These are phyloP conservation scores for Cyclocybe cylindracea DNA, from an alignment of 768 basidiomycete species.

Conservation along the genomic window DNA sequence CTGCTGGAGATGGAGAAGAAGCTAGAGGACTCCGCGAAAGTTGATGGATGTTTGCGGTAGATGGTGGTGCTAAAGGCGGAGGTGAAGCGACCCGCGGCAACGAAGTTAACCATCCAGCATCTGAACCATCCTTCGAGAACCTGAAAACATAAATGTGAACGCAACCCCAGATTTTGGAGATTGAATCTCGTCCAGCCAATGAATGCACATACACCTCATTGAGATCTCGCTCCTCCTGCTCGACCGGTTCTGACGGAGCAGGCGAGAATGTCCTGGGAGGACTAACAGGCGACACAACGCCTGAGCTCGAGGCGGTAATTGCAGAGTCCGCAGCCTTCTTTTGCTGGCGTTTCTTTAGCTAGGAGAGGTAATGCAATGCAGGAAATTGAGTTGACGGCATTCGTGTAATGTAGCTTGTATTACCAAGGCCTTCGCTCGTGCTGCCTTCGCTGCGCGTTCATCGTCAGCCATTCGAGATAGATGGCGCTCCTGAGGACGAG, in stretches of 20 bases:
- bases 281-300: constrained; percentile 39
- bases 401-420: constrained; percentile 15
- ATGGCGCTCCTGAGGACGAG: not conserved
- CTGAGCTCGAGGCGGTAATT: constrained; percentile 26
- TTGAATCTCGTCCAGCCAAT: not conserved
- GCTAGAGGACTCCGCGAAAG: constrained; percentile 10
- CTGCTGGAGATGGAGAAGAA: constrained; percentile 19
- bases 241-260: constrained; percentile 42
- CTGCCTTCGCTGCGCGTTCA: constrained; percentile 80
- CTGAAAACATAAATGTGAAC: constrained; percentile 19
- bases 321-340: constrained; percentile 57
- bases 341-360: constrained; percentile 84
- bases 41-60: constrained; percentile 3
- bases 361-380: constrained; percentile 2
- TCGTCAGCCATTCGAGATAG: constrained; percentile 59
- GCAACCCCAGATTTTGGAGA: not conserved
- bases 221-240: constrained; percentile 52
- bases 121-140: constrained; percentile 49
- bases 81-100: constrained; percentile 48
- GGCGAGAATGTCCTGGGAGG: constrained; percentile 50
- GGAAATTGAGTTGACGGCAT: constrained; percentile 9
- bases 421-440: constrained; percentile 84
- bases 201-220: constrained; percentile 62
- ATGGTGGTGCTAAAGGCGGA: constrained; percentile 23
- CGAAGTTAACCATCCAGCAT: constrained; percentile 61